Percentiles rank a stretch among this genome's conserved stretches.
phyloP scores from a whole-genome alignment of 179 eudicot species.

The Gypsophila paniculata region DNA sequence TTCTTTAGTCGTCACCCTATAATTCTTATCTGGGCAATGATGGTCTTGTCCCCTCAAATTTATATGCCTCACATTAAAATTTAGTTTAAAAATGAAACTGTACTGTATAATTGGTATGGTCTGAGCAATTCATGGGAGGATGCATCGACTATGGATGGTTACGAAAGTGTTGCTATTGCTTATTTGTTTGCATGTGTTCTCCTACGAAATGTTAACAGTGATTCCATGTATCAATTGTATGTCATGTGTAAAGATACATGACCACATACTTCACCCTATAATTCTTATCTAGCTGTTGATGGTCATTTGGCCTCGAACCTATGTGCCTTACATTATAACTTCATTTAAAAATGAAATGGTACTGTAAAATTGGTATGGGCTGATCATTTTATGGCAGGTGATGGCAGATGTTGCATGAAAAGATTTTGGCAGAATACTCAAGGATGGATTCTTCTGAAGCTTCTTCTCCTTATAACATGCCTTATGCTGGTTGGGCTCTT shows the following conservation, averaged over 20 bases:
- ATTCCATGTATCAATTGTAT: neutral
- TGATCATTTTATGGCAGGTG: conserved; percentile 91
- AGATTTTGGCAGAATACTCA: conserved; percentile 49
- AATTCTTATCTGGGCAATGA: neutral
- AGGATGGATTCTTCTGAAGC: conserved; percentile 41
- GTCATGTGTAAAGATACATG: neutral
- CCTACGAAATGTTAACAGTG: neutral
- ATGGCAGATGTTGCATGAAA: conserved; percentile 78
- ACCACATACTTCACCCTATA: neutral
- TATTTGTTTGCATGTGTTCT: neutral
- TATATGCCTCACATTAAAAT: neutral
- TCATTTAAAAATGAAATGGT: neutral
- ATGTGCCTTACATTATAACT: neutral
- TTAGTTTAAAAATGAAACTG: neutral
- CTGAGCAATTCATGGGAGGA: conserved; percentile 46
- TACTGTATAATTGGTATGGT: conserved; percentile 28
- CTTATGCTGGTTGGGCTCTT: conserved; percentile 80
- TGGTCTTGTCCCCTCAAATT: neutral
- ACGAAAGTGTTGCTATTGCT: neutral
- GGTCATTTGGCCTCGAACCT: neutral
- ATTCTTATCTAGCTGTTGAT: neutral
- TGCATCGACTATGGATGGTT: neutral
- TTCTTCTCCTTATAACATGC: conserved; percentile 32
- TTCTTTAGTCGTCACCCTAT: neutral
- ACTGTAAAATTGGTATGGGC: conserved; percentile 35